Evolutionary conservation across 176 grass and related monocot genomes (phyloP).

Genomic region (Oryza meyeriana): DNA sequence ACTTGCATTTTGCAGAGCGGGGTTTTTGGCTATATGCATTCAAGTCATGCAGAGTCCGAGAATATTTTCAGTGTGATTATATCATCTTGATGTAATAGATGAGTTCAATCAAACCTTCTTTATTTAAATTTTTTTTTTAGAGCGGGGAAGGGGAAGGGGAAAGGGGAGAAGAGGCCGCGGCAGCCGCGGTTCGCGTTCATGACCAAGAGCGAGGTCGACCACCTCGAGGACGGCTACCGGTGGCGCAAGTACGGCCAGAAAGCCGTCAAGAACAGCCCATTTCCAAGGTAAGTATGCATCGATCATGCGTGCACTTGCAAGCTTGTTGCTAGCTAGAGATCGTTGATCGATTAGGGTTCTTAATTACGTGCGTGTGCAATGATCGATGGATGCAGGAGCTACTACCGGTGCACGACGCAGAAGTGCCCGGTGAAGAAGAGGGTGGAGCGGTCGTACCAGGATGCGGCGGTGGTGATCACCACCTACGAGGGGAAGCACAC

Average conservation of each 20-base stretch:
- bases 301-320: background rate
- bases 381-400: constrained; percentile 57
- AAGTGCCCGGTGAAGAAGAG: constrained; percentile 99
- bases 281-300: constrained; percentile 77
- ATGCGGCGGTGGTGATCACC: constrained; percentile 80
- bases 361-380: background rate
- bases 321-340: background rate
- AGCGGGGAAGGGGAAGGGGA: constrained; percentile 27
- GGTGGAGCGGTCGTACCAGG: constrained; percentile 86
- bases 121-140: no score
- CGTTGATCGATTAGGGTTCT: background rate
- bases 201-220: constrained; percentile 93
- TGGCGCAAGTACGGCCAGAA: constrained; percentile 99
- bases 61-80: no score
- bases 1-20: constrained; percentile 10
- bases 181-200: constrained; percentile 87
- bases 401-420: constrained; percentile 96
- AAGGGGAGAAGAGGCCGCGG: constrained; percentile 77
- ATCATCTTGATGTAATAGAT: no score
- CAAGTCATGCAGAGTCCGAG: no score
- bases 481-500: constrained; percentile 95
- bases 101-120: no score
- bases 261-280: constrained; percentile 96
- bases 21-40: no score
- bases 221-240: constrained; percentile 89